Conservation (phyloP, 2,329 filamentous ascomycete species). For the Botrytis squamosa region DNA sequence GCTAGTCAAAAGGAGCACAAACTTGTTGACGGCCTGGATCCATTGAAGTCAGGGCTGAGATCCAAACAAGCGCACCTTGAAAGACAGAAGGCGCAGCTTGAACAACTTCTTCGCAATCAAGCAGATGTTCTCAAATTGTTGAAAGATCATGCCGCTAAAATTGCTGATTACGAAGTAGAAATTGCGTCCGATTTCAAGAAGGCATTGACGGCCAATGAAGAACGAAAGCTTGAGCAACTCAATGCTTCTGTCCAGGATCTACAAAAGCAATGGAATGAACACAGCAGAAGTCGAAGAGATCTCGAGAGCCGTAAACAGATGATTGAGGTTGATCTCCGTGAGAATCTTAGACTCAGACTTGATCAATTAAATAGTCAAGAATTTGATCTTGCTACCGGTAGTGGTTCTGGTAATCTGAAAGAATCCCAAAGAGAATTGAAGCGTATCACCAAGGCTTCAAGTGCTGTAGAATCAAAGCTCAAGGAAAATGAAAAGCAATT, state of each 20-base stretch:
- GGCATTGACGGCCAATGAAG: constrained; percentile 77
- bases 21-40: constrained; percentile 78
- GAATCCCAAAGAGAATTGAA: constrained; percentile 80
- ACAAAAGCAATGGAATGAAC: constrained; percentile 71
- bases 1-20: constrained; percentile 74
- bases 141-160: constrained; percentile 71
- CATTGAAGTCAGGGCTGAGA: constrained; percentile 73
- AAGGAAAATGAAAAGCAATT: constrained; percentile 72
- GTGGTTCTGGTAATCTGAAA: constrained; percentile 64
- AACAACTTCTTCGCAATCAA: constrained; percentile 61
- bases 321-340: constrained; percentile 82
- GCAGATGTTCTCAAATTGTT: constrained; percentile 73
- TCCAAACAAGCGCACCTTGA: constrained; percentile 73
- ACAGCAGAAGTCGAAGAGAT: constrained; percentile 71
- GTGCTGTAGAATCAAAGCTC: constrained; percentile 66
- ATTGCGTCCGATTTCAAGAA: constrained; percentile 89
- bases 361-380: constrained; percentile 80
- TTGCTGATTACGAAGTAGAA: constrained; percentile 76
- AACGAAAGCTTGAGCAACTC: constrained; percentile 72
- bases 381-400: constrained; percentile 64
- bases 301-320: constrained; percentile 78
- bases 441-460: constrained; percentile 68
- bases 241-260: constrained; percentile 69
- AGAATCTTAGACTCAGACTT: constrained; percentile 82
- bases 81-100: constrained; percentile 69